Base-by-base conservation (phyloP, 129 eudicot genomes). In the Helianthus tuberosus region DNA sequence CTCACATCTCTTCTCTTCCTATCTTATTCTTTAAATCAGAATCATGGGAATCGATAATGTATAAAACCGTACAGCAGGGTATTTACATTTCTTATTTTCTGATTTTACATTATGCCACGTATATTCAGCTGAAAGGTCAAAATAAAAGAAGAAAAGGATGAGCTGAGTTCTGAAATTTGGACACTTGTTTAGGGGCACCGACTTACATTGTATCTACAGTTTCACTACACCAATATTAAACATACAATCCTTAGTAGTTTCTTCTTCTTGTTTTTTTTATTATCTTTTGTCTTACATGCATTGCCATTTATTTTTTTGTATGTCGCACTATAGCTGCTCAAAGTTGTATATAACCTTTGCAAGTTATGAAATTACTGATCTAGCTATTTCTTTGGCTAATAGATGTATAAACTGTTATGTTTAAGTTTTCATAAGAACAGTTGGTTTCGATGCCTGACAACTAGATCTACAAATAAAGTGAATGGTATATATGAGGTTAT, bases 51-150 rank as follows among this genome's bases (percentile, higher is more conserved):
- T 69, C 48, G 20, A 77, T 50, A 51, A 70, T 70, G 55, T 78
- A 70, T 78, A 70, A 25, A 78, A 70, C 72, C 66, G 43, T 78
- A 62, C 77, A 69, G 15, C 72, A 77, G 63, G 72, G 47, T 62
- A 69, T 61, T 6, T 51, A 71, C 27, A 6, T 70, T 50, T 51
- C 6, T 50, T 70, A 50, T 62, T 62, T 78, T 49, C 6, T 60
- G 64, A 76, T 60, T 15, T 23, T 77, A 60, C 61, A 77, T 59
- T 20, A 60, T 1, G 55, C 64, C 57, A 77, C 76, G 8, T 69
- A 69, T 39, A 68, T 46, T 60, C 63, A 59, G 25, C 69, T 38
- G 27, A 58, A 47, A 59, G 12, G 48, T 9, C 36, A 59, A 67
- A 59, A n/a, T 35, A 77, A 14, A 76, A 46, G 27, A 69, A 36